Base-by-base conservation (phyloP, 2,329 filamentous ascomycete species). In the Alternaria alternata region DNA sequence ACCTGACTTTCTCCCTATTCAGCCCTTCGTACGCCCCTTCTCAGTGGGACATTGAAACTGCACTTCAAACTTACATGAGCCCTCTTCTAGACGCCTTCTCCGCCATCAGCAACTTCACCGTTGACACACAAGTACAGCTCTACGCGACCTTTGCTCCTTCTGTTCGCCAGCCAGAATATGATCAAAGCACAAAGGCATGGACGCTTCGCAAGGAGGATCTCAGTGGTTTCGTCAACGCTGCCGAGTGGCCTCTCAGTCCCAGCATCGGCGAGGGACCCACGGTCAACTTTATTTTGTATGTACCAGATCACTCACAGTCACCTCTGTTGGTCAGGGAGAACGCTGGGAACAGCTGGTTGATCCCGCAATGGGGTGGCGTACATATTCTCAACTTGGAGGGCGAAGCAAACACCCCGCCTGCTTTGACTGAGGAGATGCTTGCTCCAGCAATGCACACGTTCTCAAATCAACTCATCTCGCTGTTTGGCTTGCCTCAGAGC, bases 1-100 rank as follows among this genome's bases (percentile, higher is more conserved):
- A 99, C 75, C 83, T 99, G 28, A 97, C 94, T 0, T 97, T 99
- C 74, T 99, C 95, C 0, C 84, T 99, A 3, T 98, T 99, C 76
- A 95, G 93, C 0, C 90, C 91, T 12, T 89, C 89, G 1, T 86
- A 90, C 1, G 78, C 83, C 0, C 95, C 95, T 2, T 96, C 91
- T 32, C 91, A 90, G 9, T 99, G 95, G 95, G 92, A 96, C 53
- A 92, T 98, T 51, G 91, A 97, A 66, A 80, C 86, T 36, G 93
- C 94, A 0, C 85, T 98, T 9, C 85, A 89, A 24, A 86, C 91
- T 66, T 94, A 96, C 78, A 88, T 99, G 78, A 83, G 87, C 54
- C 94, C 95, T 0, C 85, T 98, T 47, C 84, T 99, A 0, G 85
- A 91, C 43, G 89, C 93, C 26, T 86, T 98, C 28, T 87, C 88